These are phyloP conservation scores for Violaceomyces palustris DNA, from an alignment of 1,284 basidiomycete genomes.

Conservation along the genomic window DNA sequence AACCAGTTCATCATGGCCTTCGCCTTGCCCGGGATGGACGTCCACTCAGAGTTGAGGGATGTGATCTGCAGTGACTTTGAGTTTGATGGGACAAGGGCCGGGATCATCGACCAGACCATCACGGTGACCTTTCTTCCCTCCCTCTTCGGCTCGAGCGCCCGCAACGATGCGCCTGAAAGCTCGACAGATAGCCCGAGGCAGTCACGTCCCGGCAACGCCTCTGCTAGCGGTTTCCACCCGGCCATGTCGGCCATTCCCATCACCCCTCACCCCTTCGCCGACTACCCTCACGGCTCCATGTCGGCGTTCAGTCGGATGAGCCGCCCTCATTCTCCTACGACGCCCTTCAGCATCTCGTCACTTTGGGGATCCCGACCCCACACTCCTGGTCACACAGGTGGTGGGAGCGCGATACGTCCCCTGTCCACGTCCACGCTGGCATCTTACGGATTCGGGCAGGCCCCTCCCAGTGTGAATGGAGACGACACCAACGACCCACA, in stretches of 20 bases:
- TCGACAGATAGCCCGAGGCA: too few species aligned
- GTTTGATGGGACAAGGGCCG: constrained; percentile 51
- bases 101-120: constrained; percentile 53
- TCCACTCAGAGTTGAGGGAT: constrained; percentile 49
- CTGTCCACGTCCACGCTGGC: constrained; percentile 12
- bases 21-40: constrained; percentile 47
- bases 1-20: constrained; percentile 52
- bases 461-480: constrained; percentile 40
- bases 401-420: constrained; percentile 17
- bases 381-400: constrained; percentile 24
- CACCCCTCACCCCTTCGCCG: constrained; percentile 48
- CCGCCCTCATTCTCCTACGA: constrained; percentile 32
- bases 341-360: constrained; percentile 36
- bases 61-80: constrained; percentile 52
- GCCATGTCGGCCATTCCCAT: constrained; percentile 17
- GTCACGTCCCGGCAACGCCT: too few species aligned
- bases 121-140: constrained; percentile 47
- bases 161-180: too few species aligned
- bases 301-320: constrained; percentile 4
- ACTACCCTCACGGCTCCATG: constrained; percentile 30
- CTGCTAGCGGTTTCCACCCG: background rate
- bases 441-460: constrained; percentile 5
- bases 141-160: constrained; percentile 36
- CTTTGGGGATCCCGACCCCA: constrained; percentile 40
- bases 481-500: constrained; percentile 7